Evolutionary conservation across 2,329 filamentous ascomycete genomes (phyloP).

Genomic region (Trichophyton rubrum): DNA sequence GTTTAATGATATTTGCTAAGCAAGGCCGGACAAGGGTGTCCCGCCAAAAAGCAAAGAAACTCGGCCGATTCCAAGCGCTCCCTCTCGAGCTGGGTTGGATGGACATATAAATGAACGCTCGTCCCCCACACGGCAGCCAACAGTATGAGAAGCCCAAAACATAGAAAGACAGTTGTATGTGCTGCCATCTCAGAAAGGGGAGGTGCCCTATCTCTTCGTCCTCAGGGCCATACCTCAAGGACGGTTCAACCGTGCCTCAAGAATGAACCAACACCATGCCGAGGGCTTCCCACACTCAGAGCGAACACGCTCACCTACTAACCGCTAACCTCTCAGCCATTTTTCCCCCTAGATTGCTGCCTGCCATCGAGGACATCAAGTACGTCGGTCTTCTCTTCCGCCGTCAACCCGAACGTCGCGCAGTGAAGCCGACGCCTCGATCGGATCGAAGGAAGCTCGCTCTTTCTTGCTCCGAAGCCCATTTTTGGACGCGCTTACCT

Average conservation of each 20-base stretch:
- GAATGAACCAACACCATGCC: too few relatives aligned
- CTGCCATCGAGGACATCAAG: background rate
- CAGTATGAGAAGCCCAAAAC: background rate
- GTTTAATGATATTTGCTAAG: background rate
- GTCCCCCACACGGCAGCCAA: background rate
- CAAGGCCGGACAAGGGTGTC: background rate
- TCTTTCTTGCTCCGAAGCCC: background rate
- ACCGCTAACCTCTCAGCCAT: too few relatives aligned
- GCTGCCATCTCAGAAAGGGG: background rate
- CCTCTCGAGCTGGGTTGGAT: background rate
- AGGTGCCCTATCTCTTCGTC: too few relatives aligned
- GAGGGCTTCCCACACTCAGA: too few relatives aligned
- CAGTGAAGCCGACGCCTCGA: too few relatives aligned
- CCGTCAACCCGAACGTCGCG: too few relatives aligned
- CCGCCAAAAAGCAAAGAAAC: background rate
- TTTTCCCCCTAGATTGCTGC: too few relatives aligned
- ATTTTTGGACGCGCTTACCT: background rate
- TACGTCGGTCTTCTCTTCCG: background rate
- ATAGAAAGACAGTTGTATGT: background rate
- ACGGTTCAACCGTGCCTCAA: too few relatives aligned
- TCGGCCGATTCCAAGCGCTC: background rate
- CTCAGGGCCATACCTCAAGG: too few relatives aligned
- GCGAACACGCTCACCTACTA: too few relatives aligned
- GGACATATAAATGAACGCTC: background rate
- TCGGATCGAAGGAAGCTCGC: too few relatives aligned